phyloP scores from a whole-genome alignment of 2,329 filamentous ascomycete species.

The Pezicula neosporulosa region DNA sequence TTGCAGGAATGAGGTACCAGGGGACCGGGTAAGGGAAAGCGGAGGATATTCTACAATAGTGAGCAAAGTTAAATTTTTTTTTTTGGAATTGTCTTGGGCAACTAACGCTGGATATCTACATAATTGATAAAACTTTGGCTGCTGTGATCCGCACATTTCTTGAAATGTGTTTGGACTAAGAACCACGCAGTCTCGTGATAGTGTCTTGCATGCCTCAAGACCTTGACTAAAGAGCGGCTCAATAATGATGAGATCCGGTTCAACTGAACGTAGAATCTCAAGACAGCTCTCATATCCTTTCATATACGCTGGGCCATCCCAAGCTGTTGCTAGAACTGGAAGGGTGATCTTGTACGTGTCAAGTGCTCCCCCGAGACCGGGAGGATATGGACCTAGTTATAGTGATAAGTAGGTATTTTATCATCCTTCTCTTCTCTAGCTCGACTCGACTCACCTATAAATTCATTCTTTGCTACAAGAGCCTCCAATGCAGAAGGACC shows the following conservation, averaged over 20 bases:
- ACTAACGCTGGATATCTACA: constrained; percentile 38
- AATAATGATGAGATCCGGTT: constrained; percentile 37
- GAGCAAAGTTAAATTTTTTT: not conserved
- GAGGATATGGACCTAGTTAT: constrained; percentile 14
- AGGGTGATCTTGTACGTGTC: constrained; percentile 19
- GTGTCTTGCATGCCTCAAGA: constrained; percentile 37
- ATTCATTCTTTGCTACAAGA: constrained; percentile 16
- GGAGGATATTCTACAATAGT: constrained; percentile 34
- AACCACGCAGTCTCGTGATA: constrained; percentile 31
- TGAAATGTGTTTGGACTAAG: constrained; percentile 43
- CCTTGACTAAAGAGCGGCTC: constrained; percentile 42
- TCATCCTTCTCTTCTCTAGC: not conserved
- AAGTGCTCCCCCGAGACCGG: constrained; percentile 32
- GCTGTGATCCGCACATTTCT: constrained; percentile 34
- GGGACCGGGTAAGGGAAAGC: constrained; percentile 41
- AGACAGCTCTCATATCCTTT: constrained; percentile 34
- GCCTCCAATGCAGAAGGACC: constrained; percentile 30
- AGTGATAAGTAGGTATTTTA: not conserved
- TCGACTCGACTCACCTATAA: constrained; percentile 3
- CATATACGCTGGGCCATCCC: constrained; percentile 37
- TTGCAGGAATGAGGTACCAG: constrained; percentile 34
- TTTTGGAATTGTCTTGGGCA: constrained; percentile 2
- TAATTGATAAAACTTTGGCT: constrained; percentile 31
- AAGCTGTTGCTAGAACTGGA: constrained; percentile 28
- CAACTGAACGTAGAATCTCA: constrained; percentile 33